Base-by-base conservation (phyloP, 352 stramenopile genomes). In the Thalassiosira mediterranea region DNA sequence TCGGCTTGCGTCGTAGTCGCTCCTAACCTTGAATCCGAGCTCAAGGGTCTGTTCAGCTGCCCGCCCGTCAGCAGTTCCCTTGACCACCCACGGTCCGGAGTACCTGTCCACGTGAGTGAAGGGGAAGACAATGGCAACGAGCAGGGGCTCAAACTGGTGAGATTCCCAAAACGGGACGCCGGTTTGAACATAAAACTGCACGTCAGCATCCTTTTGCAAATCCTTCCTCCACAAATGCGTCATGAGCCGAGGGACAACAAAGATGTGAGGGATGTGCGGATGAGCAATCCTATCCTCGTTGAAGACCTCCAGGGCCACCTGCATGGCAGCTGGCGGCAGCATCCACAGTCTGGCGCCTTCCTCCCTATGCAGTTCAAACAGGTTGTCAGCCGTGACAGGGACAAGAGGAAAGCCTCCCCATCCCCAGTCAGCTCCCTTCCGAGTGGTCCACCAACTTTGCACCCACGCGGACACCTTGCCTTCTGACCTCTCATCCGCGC, bases 61-160 rank as follows among this genome's bases (percentile, higher is more conserved):
- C 1, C 17, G 19, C 2, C 32, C 29, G 17, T 51, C 13, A 3
- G 28, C 61, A 38, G 19, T 23, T 62, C 61, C 61, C 25, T 19
- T 4, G 2, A 53, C 61, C 15, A 53, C 7, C 61, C 61, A 57
- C 4, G 63, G 63, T 0, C 63, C 63, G 13, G 8, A 46, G 25
- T 65, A 72, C 26, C 25, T 53, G 2, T 1, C 2, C 4, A 63
- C 31, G 49, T 54, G 21, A 44, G 31, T 23, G 2, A 79, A 19
- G 51, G 75, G 75, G 40, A 79, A 54, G 34, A 56, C 61, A 51
- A 83, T 58, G 17, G 23, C 26, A 65, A 79, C 17, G 25, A 60
- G 52, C 5, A 83, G 47, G 44, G 75, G 69, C 59, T 80, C 68
- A 57, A 54, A 29, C 67, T 58, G 37, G 21, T 49, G 1, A 0